Base-by-base conservation (phyloP, 2,329 filamentous ascomycete species). In the Macrophomina tecta region DNA sequence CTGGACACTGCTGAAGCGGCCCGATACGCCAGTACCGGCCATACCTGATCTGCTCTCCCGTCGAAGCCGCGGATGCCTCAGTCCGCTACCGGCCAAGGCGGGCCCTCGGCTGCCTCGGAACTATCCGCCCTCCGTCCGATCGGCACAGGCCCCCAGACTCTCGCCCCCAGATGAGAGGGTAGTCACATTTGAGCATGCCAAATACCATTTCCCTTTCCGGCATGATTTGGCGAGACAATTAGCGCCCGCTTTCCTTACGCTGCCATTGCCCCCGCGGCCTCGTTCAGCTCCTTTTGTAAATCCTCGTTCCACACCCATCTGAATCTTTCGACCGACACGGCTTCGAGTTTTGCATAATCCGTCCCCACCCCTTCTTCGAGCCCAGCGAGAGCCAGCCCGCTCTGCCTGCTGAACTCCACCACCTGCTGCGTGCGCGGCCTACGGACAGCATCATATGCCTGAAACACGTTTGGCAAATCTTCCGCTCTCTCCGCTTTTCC, bases 401-500 rank as follows among this genome's bases (percentile, higher is more conserved):
- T 76, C 48, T 75, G 69, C 38, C 75, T 68, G 30, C 79, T 76
- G 34, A 79, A 70, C 45, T 72, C 69, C 69, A 61, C 56, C 8
- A 61, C 45, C 7, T 36, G 56, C 42, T 61, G 56, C 16, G 56
- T 82, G 51, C 80, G 69, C 14, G 76, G 76, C 63, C 79, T 69
- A 42, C 80, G 67, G 0, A 77, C 70, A 4, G 66, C 49, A 68
- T 82, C 78, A 63, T 75, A 82, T 2, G 74, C 77, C 40, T 67
- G 58, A 65, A 81, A 80, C 1, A 78, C 78, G 28, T 64, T 68
- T 63, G 72, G 70, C 4, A 81, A 69, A 42, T 69, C 56, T 3
- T 66, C 68, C 16, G 61, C 23, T 5, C 34, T 60, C 4, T 66
- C 52, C 2, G 64, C 65, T 16, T 49, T 36, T 18, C 69, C 69